Evolutionary conservation across 1,284 basidiomycete genomes (phyloP).

Genomic region (Malassezia brasiliensis): DNA sequence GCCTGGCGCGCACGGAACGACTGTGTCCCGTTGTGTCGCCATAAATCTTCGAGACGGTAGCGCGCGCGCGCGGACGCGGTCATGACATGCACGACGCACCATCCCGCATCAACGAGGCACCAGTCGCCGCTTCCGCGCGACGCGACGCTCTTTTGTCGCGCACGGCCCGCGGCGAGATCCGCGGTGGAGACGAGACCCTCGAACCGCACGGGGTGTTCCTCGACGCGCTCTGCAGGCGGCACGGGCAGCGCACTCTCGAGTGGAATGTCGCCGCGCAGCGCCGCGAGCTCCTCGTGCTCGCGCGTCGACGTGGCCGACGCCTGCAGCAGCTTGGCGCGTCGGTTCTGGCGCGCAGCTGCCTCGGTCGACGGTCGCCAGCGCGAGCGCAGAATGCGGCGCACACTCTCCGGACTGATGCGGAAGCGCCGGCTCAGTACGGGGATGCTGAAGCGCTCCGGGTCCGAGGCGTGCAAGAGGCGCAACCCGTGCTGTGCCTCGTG

Average conservation of each 20-base stretch:
- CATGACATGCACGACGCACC: slow-evolving; percentile 48
- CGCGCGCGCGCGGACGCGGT: slow-evolving; percentile 31
- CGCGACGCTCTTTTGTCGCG: slow-evolving; percentile 19
- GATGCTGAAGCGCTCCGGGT: slow-evolving; percentile 35
- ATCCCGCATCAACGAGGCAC: slow-evolving; percentile 45
- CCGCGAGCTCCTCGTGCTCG: slow-evolving; percentile 14
- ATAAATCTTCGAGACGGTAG: slow-evolving; percentile 40
- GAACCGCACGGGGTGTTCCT: slow-evolving; percentile 26
- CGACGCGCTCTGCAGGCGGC: slow-evolving; percentile 1
- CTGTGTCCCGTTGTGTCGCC: slow-evolving; percentile 23
- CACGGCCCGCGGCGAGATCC: slow-evolving; percentile 19
- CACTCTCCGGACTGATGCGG: slow-evolving; percentile 33
- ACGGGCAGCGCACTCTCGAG: background rate
- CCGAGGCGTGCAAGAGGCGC: slow-evolving; percentile 29
- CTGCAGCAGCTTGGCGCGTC: slow-evolving; percentile 3
- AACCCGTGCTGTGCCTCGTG: slow-evolving; percentile 43
- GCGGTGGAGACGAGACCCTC: slow-evolving; percentile 36
- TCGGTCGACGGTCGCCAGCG: slow-evolving; percentile 5
- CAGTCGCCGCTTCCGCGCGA: slow-evolving; percentile 43
- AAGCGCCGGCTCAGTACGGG: slow-evolving; percentile 29
- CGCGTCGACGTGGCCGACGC: background rate
- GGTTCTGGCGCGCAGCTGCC: slow-evolving; percentile 14
- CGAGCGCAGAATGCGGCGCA: slow-evolving; percentile 36
- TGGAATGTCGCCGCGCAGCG: slow-evolving; percentile 3
- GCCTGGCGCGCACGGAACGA: background rate